A percentile compares a stretch with the other conserved stretches of the same genome.
phyloP scores from a whole-genome alignment of 306 rosid species.

The Senna tora region DNA sequence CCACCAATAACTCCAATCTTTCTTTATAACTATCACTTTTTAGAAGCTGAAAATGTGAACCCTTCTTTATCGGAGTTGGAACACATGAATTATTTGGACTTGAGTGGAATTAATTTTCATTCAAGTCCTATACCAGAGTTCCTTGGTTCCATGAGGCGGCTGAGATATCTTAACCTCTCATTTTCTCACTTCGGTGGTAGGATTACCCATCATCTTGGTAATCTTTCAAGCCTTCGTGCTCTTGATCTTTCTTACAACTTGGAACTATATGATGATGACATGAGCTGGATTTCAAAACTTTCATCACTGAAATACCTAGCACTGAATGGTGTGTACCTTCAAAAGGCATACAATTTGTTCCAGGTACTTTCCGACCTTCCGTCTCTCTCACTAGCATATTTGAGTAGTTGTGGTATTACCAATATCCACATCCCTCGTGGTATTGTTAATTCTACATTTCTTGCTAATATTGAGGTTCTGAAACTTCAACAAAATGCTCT shows the following conservation, averaged over 20 bases:
- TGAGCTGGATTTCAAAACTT: slow-evolving; percentile 28
- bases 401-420: not conserved
- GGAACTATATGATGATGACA: not conserved
- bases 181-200: not conserved
- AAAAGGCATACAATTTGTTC: not conserved
- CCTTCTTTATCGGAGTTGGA: not conserved
- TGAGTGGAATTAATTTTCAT: not conserved
- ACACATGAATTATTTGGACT: not conserved
- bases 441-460: not conserved
- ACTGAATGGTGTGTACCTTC: not conserved
- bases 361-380: slow-evolving; percentile 3
- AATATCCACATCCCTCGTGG: not conserved
- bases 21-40: not conserved
- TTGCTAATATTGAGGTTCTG: not conserved
- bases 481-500: too few species aligned
- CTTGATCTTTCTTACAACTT: not conserved
- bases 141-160: not conserved
- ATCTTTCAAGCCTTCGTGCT: not conserved
- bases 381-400: not conserved
- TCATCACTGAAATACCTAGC: not conserved
- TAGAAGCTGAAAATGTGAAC: not conserved
- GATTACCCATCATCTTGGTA: not conserved
- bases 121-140: not conserved
- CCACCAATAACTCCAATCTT: too few species aligned
- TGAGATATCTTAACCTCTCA: slow-evolving; percentile 5